Base-by-base conservation (phyloP, 176 grass and related monocot species). In the Coix lacrymajobi region DNA sequence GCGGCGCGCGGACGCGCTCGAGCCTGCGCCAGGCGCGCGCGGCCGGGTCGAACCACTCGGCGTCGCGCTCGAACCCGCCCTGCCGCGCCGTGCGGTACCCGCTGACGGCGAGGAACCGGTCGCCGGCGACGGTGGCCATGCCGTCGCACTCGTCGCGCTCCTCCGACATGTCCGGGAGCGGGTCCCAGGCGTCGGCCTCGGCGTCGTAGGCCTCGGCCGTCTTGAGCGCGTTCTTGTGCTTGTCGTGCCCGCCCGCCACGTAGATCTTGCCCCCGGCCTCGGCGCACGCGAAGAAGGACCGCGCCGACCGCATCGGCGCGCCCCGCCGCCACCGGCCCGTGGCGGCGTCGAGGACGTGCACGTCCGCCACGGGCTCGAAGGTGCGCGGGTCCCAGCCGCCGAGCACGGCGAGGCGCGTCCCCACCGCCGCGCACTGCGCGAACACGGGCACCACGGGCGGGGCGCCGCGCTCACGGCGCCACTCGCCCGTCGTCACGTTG, bases 161-260 rank as follows among this genome's bases (percentile, higher is more conserved):
- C 82, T 83, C 81, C 60, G 87, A 84, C 96, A 98, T 98, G 91
- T 98, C 93, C 4, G 96, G 96, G 1, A 98, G 89, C 22, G 79
- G 82, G 19, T 80, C 79, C 96, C 96, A 98, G 12, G 69, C 78
- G 63, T 98, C 87, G 28, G 40, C 33, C 13, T 1, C 48, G 1
- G 90, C 68, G 63, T 95, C 89, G 86, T 98, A 98, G 7, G 85
- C 93, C 84, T 95, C 87, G 7, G 92, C 96, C 0, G 90, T 89
- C 83, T 92, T 90, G 11, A 98, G 91, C 38, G 93, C 96, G 87
- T 98, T 98, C 81, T 98, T 98, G 66, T 91, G 83, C 76, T 93
- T 87, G 78, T 98, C 96, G 81, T 95, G 96, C 0, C 96, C 96
- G 4, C 96, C 96, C 0, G 96, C 92, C 4, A 98, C 88, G 39